Conservation (phyloP, 2,329 filamentous ascomycete species). For the Verruconis gallopava region DNA sequence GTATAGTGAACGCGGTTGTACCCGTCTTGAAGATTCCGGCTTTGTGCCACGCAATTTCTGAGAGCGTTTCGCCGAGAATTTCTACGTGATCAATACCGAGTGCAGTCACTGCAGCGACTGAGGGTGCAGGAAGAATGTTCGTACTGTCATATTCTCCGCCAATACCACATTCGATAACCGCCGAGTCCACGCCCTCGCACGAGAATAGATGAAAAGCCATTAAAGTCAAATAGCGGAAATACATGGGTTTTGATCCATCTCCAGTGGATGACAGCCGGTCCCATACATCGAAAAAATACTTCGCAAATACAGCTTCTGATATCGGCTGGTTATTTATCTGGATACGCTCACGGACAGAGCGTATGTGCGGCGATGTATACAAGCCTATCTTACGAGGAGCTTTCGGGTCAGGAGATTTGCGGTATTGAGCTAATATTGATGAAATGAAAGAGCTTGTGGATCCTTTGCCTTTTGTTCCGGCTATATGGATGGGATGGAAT, state of each 20-base stretch:
- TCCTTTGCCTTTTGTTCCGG: conserved; percentile 90
- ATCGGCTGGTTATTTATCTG: conserved; percentile 63
- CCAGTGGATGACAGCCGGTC: conserved; percentile 37
- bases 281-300: conserved; percentile 78
- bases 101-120: conserved; percentile 61
- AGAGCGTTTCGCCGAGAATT: conserved; percentile 66
- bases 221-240: conserved; percentile 83
- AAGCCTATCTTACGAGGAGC: conserved; percentile 51
- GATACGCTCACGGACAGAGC: conserved; percentile 75
- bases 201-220: conserved; percentile 79
- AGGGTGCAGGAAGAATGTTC: conserved; percentile 63
- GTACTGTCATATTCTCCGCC: conserved; percentile 90
- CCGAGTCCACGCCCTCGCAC: conserved; percentile 58
- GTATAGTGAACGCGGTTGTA: conserved; percentile 49
- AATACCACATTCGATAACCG: conserved; percentile 85
- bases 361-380: conserved; percentile 76
- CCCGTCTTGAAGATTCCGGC: conserved; percentile 69
- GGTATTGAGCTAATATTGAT: conserved; percentile 57
- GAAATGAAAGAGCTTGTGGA: conserved; percentile 77
- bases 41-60: conserved; percentile 86
- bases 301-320: conserved; percentile 53
- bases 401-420: conserved; percentile 19
- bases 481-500: conserved; percentile 63
- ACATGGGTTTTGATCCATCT: conserved; percentile 62
- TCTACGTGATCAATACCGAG: conserved; percentile 75